phyloP scores from a whole-genome alignment of 257 asterid genomes.

The Nicotiana attenuata region DNA sequence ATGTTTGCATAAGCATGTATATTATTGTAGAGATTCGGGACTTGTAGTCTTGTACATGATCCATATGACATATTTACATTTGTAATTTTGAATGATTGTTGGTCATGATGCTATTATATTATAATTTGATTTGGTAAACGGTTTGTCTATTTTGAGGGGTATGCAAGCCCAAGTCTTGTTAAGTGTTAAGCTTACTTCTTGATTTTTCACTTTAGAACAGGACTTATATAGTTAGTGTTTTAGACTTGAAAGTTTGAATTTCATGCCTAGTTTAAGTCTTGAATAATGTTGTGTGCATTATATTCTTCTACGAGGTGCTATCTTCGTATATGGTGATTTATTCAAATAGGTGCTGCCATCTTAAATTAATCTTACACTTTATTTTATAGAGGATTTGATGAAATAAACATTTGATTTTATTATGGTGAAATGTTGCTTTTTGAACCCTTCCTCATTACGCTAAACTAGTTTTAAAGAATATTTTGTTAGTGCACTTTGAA shows the following conservation, averaged over 20 bases:
- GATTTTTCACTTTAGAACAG: neutral
- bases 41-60: neutral
- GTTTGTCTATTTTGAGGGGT: neutral
- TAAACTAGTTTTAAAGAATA: too few species aligned
- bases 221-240: neutral
- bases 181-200: neutral
- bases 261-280: neutral
- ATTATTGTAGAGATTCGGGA: neutral
- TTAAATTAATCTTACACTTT: too few species aligned
- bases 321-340: neutral
- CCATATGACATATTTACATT: neutral
- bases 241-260: neutral
- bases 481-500: too few species aligned
- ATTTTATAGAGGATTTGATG: too few species aligned
- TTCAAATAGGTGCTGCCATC: neutral
- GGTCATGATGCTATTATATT: neutral
- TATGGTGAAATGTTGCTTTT: too few species aligned
- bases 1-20: neutral
- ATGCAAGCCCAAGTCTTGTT: neutral
- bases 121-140: neutral
- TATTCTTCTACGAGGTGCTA: neutral
- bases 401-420: too few species aligned
- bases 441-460: too few species aligned
- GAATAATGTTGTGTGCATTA: neutral
- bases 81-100: neutral